These are phyloP conservation scores for Yarrowia bubula DNA, from an alignment of 805 yeast genomes.

Conservation along the genomic window DNA sequence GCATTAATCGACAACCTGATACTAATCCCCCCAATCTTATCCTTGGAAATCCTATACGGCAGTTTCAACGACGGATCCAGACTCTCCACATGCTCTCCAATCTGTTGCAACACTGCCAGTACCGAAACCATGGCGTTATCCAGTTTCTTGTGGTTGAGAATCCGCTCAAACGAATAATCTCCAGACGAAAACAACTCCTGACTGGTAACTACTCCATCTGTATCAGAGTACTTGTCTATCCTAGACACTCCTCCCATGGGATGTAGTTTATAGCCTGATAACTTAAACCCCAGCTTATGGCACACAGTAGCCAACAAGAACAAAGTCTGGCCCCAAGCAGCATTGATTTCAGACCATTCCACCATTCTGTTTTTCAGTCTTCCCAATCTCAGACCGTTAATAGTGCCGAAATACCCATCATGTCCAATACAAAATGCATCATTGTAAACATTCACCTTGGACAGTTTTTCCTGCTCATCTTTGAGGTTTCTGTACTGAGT, in stretches of 20 bases:
- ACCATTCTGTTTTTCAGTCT: conserved; percentile 56
- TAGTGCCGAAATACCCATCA: conserved; percentile 82
- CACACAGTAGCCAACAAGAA: conserved; percentile 65
- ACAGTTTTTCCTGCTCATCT: conserved; percentile 64
- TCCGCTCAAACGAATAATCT: conserved; percentile 67
- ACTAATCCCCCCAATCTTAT: conserved; percentile 72
- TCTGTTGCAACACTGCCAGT: conserved; percentile 56
- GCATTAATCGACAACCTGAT: conserved; percentile 64
- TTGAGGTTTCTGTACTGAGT: conserved; percentile 61
- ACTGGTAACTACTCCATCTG: conserved; percentile 38
- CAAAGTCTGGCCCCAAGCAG: conserved; percentile 83
- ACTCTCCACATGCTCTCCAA: conserved; percentile 47
- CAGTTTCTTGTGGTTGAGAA: conserved; percentile 69
- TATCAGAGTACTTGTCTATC: conserved; percentile 51
- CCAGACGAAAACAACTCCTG: conserved; percentile 64
- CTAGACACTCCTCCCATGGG: conserved; percentile 86
- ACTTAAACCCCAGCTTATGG: conserved; percentile 52
- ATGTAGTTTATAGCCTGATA: conserved; percentile 60
- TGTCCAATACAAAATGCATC: conserved; percentile 81
- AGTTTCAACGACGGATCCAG: conserved; percentile 56
- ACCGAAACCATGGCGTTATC: conserved; percentile 82
- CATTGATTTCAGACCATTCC: conserved; percentile 88
- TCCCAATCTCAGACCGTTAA: conserved; percentile 83
- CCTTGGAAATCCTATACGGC: conserved; percentile 71
- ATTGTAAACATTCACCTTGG: conserved; percentile 77